These are phyloP conservation scores for Ceratocystis cacaofunesta DNA, from an alignment of 2,329 filamentous ascomycete genomes.

Conservation along the genomic window DNA sequence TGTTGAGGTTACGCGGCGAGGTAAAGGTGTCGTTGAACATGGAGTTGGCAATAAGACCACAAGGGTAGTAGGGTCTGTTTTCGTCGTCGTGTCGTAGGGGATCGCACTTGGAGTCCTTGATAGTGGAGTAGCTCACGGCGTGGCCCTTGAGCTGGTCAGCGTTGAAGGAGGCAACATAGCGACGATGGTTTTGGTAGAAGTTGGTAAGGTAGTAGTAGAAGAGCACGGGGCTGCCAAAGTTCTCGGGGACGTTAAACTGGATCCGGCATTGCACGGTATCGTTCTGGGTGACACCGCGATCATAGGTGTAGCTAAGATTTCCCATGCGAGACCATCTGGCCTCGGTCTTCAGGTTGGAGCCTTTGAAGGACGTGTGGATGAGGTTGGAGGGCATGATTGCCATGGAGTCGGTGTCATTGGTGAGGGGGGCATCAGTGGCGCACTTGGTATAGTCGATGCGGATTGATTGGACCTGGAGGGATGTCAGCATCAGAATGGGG, in stretches of 20 bases:
- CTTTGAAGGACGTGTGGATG: slow-evolving; percentile 59
- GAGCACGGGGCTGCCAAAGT: slow-evolving; percentile 66
- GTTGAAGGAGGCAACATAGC: slow-evolving; percentile 85
- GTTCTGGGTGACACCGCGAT: slow-evolving; percentile 24
- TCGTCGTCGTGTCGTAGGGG: slow-evolving; percentile 46
- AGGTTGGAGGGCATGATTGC: slow-evolving; percentile 39
- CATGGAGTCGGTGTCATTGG: slow-evolving; percentile 25
- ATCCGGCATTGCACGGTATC: slow-evolving; percentile 50
- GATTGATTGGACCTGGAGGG: slow-evolving; percentile 67
- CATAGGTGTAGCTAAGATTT: slow-evolving; percentile 28
- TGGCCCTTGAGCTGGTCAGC: slow-evolving; percentile 65
- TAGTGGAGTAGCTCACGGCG: slow-evolving; percentile 41
- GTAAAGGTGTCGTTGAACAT: slow-evolving; percentile 87
- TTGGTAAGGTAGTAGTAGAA: slow-evolving; percentile 94
- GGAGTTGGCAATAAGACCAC: slow-evolving; percentile 91
- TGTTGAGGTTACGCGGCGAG: slow-evolving; percentile 46
- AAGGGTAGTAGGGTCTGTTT: slow-evolving; percentile 72
- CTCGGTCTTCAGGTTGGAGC: slow-evolving; percentile 25
- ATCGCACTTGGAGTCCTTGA: slow-evolving; percentile 57
- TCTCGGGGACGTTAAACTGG: slow-evolving; percentile 63
- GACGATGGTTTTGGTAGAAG: slow-evolving; percentile 97
- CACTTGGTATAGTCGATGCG: slow-evolving; percentile 83
- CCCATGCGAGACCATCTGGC: slow-evolving; percentile 30
- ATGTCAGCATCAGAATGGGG: slow-evolving; percentile 1
- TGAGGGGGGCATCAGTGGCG: slow-evolving; percentile 36